Evolutionary conservation across 768 basidiomycete species (phyloP).

Genomic region (Agrocybe pediades): DNA sequence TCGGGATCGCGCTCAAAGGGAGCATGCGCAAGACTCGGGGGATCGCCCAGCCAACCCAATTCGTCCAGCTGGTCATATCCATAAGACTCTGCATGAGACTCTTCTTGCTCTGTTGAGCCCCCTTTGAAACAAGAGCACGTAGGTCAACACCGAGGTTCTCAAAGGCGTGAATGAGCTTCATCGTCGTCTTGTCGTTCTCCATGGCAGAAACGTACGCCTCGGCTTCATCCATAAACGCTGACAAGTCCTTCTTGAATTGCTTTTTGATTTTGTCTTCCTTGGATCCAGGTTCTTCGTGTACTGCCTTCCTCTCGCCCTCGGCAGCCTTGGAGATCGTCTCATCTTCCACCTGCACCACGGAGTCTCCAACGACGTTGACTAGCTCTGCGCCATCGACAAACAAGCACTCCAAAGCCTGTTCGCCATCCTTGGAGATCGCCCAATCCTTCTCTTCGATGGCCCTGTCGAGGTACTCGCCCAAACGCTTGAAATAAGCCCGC

Average conservation of each 20-base stretch:
- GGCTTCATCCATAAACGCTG: constrained; percentile 15
- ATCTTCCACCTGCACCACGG: constrained; percentile 14
- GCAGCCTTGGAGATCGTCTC: constrained; percentile 1
- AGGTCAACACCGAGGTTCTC: constrained; percentile 16
- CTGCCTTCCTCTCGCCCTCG: not conserved
- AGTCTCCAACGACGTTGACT: constrained; percentile 20
- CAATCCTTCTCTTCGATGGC: constrained; percentile 24
- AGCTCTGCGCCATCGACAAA: constrained; percentile 24
- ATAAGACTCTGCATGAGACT: constrained; percentile 6
- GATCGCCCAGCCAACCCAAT: constrained; percentile 33
- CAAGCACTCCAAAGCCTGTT: constrained; percentile 16
- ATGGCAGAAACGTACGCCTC: constrained; percentile 20
- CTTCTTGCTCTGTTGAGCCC: not conserved
- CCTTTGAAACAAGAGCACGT: constrained; percentile 9
- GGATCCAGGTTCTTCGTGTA: not conserved
- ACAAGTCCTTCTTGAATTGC: constrained; percentile 17
- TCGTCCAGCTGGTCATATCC: constrained; percentile 23
- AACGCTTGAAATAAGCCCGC: constrained; percentile 18
- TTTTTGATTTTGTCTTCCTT: constrained; percentile 9
- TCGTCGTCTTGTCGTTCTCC: constrained; percentile 24
- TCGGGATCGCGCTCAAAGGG: constrained; percentile 28
- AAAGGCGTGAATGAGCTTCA: constrained; percentile 21
- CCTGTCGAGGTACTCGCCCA: constrained; percentile 24
- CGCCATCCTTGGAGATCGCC: constrained; percentile 19
- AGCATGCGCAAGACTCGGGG: constrained; percentile 31